Conservation (phyloP, 2,329 filamentous ascomycete genomes). For the Colletotrichum liriopes region DNA sequence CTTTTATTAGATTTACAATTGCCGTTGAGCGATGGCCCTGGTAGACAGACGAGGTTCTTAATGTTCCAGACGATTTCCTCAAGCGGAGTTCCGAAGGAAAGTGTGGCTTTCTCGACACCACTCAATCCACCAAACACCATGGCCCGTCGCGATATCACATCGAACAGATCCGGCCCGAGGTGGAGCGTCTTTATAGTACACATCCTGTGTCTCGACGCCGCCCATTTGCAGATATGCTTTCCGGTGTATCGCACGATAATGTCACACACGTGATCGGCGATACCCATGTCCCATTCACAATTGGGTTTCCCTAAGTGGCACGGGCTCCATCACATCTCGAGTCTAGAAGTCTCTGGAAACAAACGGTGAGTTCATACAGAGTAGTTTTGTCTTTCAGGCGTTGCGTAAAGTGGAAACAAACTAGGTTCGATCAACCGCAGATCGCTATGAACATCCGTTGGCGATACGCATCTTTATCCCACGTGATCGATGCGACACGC, state of each 20-base stretch:
- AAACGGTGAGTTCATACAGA: neutral
- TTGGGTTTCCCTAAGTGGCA: neutral
- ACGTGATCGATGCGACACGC: slow-evolving; percentile 40
- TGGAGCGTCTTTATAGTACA: neutral
- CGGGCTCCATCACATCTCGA: neutral
- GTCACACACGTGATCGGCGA: neutral
- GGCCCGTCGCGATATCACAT: neutral
- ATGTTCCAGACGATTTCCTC: slow-evolving; percentile 11
- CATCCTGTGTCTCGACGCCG: neutral
- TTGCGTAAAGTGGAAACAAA: neutral
- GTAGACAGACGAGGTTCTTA: slow-evolving; percentile 1
- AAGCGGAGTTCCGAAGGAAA: slow-evolving; percentile 1
- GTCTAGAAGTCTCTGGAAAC: slow-evolving; percentile 2
- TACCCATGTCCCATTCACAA: neutral
- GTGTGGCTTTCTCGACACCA: neutral
- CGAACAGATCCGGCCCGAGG: neutral
- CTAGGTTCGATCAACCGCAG: neutral
- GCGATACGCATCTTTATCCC: slow-evolving; percentile 2
- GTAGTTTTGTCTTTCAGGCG: neutral
- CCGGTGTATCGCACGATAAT: neutral
- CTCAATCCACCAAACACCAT: neutral
- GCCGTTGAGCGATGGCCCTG: slow-evolving; percentile 1
- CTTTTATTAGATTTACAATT: slow-evolving; percentile 4
- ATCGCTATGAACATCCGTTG: slow-evolving; percentile 6
- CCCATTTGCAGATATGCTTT: neutral